Conservation (phyloP, 2,329 filamentous ascomycete species). For the Cercospora sesami region DNA sequence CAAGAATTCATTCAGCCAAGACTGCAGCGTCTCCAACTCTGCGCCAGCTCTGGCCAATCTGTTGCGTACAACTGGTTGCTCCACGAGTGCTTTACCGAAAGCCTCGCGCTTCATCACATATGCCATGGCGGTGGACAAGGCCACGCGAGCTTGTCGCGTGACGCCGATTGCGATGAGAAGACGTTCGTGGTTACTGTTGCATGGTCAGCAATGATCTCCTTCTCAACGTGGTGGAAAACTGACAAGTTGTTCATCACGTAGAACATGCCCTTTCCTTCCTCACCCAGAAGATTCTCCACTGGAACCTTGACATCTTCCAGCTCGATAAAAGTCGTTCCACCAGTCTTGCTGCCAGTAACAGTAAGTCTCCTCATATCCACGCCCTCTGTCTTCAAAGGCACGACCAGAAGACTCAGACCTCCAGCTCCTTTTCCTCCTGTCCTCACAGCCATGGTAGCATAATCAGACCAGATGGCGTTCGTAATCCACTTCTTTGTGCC, state of each 20-base stretch:
- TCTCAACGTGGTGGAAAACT: background rate
- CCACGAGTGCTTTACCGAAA: conserved; percentile 66
- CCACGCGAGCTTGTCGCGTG: conserved; percentile 62
- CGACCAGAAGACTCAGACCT: conserved; percentile 24
- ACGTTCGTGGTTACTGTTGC: conserved; percentile 41
- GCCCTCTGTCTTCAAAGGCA: conserved; percentile 53
- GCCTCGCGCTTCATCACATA: conserved; percentile 66
- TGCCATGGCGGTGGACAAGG: conserved; percentile 58
- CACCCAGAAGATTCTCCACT: conserved; percentile 65
- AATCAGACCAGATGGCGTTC: conserved; percentile 69
- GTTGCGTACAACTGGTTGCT: conserved; percentile 71
- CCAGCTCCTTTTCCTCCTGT: conserved; percentile 51
- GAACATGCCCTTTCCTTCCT: conserved; percentile 70
- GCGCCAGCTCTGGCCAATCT: conserved; percentile 67
- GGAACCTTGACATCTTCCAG: conserved; percentile 72
- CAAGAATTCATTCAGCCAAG: conserved; percentile 69
- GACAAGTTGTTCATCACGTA: conserved; percentile 49
- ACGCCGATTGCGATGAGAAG: conserved; percentile 65
- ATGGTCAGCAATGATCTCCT: conserved; percentile 30
- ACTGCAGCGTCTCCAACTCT: conserved; percentile 66
- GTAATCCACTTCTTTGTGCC: conserved; percentile 79
- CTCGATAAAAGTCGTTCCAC: conserved; percentile 72
- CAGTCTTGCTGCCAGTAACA: conserved; percentile 62
- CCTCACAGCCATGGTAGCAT: conserved; percentile 65
- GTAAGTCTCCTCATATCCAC: conserved; percentile 67